Percentiles rank a stretch among this genome's conserved stretches.
Conservation (phyloP, 2,329 filamentous ascomycete species). For the Dryadomyces sulphureus region DNA sequence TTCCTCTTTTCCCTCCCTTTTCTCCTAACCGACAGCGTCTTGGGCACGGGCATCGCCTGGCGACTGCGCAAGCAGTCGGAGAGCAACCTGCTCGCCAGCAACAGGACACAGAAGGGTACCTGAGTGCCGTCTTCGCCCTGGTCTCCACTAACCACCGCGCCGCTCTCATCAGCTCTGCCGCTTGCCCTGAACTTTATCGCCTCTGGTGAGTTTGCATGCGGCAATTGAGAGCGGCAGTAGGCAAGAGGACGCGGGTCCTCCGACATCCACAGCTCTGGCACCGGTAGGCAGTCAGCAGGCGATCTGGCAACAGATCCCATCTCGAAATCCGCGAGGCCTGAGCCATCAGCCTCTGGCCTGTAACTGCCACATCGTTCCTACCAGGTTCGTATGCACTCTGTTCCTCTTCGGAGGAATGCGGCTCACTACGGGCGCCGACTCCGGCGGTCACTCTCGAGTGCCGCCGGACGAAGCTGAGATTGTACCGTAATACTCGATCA, state of each 20-base stretch:
- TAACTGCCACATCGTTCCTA: not conserved
- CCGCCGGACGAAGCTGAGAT: conserved; percentile 64
- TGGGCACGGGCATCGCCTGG: conserved; percentile 48
- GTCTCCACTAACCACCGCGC: not conserved
- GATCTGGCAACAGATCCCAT: too few relatives aligned
- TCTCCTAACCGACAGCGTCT: too few relatives aligned
- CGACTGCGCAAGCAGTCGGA: conserved; percentile 48
- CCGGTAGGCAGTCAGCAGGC: too few relatives aligned
- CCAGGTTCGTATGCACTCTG: conserved; percentile 9
- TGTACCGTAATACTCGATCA: conserved; percentile 95
- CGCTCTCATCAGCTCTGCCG: conserved; percentile 45
- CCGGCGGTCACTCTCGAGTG: conserved; percentile 21
- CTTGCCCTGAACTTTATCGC: conserved; percentile 82
- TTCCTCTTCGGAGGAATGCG: conserved; percentile 25
- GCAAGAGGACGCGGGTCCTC: too few relatives aligned
- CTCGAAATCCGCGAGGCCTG: not conserved
- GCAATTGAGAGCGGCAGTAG: conserved; percentile 3
- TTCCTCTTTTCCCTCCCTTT: too few relatives aligned
- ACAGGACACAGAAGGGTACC: conserved; percentile 68
- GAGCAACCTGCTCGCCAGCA: conserved; percentile 58
- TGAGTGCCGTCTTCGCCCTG: not conserved
- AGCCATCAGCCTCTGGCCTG: too few relatives aligned
- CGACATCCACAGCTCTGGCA: too few relatives aligned
- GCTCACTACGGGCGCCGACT: conserved; percentile 81
- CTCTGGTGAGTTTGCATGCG: conserved; percentile 58